Percentiles rank a stretch among this genome's conserved stretches.
phyloP scores from a whole-genome alignment of 495 filamentous ascomycete genomes.

The Letharia columbiana region DNA sequence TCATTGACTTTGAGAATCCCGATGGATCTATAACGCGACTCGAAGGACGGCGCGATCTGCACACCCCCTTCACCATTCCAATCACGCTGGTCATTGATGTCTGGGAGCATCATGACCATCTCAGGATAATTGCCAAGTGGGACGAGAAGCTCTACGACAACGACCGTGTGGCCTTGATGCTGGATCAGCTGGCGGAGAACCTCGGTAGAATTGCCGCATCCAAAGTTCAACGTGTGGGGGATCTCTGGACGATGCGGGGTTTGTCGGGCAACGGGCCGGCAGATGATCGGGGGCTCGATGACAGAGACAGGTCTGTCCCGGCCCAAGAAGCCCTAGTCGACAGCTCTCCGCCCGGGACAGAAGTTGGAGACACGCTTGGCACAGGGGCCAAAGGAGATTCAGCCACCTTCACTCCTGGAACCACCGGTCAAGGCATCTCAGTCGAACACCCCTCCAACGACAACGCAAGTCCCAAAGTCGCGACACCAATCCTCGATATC shows the following conservation, averaged over 20 bases:
- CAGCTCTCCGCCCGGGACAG: too few species aligned
- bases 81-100: not conserved
- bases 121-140: not conserved
- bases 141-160: conserved; percentile 3
- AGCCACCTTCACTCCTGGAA: too few species aligned
- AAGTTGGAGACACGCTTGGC: too few species aligned
- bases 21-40: conserved; percentile 4
- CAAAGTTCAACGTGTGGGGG: not conserved
- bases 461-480: too few species aligned
- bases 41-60: conserved; percentile 4
- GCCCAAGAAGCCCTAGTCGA: too few species aligned
- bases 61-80: not conserved
- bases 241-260: not conserved
- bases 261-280: not conserved
- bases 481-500: too few species aligned
- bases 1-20: conserved; percentile 6
- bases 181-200: not conserved
- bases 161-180: not conserved
- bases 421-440: too few species aligned
- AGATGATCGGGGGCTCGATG: not conserved
- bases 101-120: conserved; percentile 6
- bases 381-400: too few species aligned
- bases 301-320: too few species aligned
- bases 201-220: not conserved
- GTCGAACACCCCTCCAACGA: too few species aligned